A percentile compares a stretch with the other conserved stretches of the same genome.
phyloP scores from a whole-genome alignment of 441 rosid species.

The Raphanus hybrid region DNA sequence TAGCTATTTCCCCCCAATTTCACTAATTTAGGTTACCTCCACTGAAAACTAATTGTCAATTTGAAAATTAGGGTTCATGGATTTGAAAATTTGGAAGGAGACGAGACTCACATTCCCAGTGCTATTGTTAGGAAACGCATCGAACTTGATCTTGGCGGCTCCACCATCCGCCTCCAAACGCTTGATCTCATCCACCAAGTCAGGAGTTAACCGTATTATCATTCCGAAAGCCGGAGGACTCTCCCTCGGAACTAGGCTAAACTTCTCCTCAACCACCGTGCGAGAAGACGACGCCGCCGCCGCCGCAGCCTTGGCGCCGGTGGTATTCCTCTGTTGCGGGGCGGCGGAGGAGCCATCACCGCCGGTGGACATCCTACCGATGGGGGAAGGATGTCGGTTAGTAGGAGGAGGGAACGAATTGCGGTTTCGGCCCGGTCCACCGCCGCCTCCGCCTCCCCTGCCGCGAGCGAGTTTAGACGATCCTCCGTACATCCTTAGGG shows the following conservation, averaged over 20 bases:
- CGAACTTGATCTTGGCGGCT: conserved; percentile 87
- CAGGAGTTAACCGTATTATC: conserved; percentile 87
- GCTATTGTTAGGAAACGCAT: conserved; percentile 62
- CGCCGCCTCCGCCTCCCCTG: conserved; percentile 41
- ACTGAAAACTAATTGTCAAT: background rate
- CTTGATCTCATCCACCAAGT: conserved; percentile 91
- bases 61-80: no score
- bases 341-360: conserved; percentile 44
- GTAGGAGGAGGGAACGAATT: conserved; percentile 69
- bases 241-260: conserved; percentile 73
- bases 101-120: conserved; percentile 73
- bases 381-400: conserved; percentile 55
- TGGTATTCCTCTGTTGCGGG: conserved; percentile 43
- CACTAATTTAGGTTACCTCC: conserved; percentile 7
- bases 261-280: conserved; percentile 65
- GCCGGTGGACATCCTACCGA: conserved; percentile 53
- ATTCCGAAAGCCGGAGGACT: conserved; percentile 70
- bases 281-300: conserved; percentile 8
- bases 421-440: conserved; percentile 50
- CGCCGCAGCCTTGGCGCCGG: conserved; percentile 32
- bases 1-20: conserved; percentile 12
- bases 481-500: conserved; percentile 57
- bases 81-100: no score
- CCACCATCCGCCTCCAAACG: conserved; percentile 77
- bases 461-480: conserved; percentile 78